Percentiles rank a stretch among this genome's conserved stretches.
These are phyloP conservation scores for Argentina anserina DNA, from an alignment of 306 rosid species.

Conservation along the genomic window DNA sequence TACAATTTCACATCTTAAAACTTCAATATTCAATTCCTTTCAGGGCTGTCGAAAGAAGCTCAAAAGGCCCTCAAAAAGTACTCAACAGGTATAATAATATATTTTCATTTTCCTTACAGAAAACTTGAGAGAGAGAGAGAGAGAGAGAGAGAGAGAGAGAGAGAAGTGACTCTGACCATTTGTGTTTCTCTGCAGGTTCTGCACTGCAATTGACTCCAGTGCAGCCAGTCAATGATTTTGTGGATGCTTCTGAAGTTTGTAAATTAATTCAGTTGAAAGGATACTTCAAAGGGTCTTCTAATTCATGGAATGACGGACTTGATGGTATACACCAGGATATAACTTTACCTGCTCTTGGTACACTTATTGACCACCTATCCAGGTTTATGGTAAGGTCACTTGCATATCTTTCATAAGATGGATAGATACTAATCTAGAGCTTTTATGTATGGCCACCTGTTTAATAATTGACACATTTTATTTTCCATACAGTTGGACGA, in stretches of 20 bases:
- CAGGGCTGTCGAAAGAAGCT: slow-evolving; percentile 80
- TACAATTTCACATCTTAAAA: slow-evolving; percentile 15
- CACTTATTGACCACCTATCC: slow-evolving; percentile 71
- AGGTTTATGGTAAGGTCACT: slow-evolving; percentile 74
- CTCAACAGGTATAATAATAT: slow-evolving; percentile 50
- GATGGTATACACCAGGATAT: slow-evolving; percentile 49
- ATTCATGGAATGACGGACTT: slow-evolving; percentile 52
- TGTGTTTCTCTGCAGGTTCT: slow-evolving; percentile 51
- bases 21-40: slow-evolving; percentile 16
- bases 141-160: neutral
- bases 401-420: slow-evolving; percentile 7
- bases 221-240: slow-evolving; percentile 45
- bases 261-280: slow-evolving; percentile 55
- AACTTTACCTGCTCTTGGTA: slow-evolving; percentile 68
- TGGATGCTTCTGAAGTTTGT: slow-evolving; percentile 54
- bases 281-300: slow-evolving; percentile 69
- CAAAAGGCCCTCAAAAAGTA: slow-evolving; percentile 75
- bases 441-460: slow-evolving; percentile 14
- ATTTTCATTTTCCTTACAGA: neutral
- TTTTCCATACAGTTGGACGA: slow-evolving; percentile 64
- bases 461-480: slow-evolving; percentile 14
- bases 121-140: neutral
- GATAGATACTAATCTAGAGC: neutral
- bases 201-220: slow-evolving; percentile 60
- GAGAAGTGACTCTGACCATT: slow-evolving; percentile 2